phyloP scores from a whole-genome alignment of 371 early-diverging fungal genomes.

The Mucor lusitanicus region DNA sequence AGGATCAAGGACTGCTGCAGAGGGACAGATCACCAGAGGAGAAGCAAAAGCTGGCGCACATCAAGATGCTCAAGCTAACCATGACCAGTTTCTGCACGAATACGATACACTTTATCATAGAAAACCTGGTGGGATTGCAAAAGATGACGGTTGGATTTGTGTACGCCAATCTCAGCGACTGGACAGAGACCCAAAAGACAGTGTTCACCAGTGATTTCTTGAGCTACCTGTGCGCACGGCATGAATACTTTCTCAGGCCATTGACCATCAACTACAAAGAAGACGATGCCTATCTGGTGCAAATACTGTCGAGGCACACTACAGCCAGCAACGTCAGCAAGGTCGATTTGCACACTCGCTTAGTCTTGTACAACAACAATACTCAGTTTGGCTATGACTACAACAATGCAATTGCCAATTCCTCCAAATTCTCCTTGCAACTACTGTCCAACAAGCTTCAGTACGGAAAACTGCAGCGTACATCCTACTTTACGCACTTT shows the following conservation, averaged over 20 bases:
- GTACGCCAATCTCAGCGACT: background rate
- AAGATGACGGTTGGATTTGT: background rate
- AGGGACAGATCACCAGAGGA: background rate
- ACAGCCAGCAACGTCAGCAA: background rate
- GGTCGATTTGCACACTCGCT: background rate
- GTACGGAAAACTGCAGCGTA: background rate
- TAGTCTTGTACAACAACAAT: slow-evolving; percentile 1
- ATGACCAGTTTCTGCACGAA: background rate
- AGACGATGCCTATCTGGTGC: background rate
- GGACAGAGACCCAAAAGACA: background rate
- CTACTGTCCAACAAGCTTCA: background rate
- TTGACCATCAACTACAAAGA: slow-evolving; percentile 4
- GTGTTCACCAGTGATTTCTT: background rate
- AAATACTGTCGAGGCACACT: background rate
- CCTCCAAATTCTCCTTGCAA: background rate
- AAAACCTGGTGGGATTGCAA: background rate
- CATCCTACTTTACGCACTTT: slow-evolving; percentile 4
- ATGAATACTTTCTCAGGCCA: background rate
- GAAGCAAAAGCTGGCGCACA: background rate
- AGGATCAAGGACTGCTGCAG: background rate
- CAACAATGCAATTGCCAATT: slow-evolving; percentile 9
- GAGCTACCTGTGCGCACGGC: background rate
- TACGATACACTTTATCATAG: slow-evolving; percentile 6
- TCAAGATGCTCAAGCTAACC: background rate
- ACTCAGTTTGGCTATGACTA: slow-evolving; percentile 1